These are phyloP conservation scores for Abeoforma whisleri DNA, from an alignment of 78 protist species.

Conservation along the genomic window DNA sequence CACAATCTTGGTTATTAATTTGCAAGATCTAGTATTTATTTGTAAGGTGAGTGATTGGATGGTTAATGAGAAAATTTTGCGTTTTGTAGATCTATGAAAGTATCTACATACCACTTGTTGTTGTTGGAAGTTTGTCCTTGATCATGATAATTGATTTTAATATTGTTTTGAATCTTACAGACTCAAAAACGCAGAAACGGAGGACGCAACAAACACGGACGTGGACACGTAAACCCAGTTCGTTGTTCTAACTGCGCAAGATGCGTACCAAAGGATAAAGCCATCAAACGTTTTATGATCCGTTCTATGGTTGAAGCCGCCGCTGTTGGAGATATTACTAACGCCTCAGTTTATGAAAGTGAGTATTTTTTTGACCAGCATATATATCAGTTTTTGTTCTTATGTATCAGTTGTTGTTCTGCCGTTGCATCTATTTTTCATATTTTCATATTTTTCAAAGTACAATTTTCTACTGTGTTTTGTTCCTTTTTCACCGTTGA, in stretches of 20 bases:
- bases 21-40: too few relatives aligned
- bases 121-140: too few relatives aligned
- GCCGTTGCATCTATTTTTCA: too few relatives aligned
- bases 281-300: slow-evolving; percentile 85
- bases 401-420: too few relatives aligned
- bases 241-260: slow-evolving; percentile 94
- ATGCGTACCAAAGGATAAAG: slow-evolving; percentile 79
- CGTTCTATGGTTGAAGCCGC: slow-evolving; percentile 92
- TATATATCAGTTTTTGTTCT: background rate
- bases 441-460: too few relatives aligned
- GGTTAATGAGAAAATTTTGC: too few relatives aligned
- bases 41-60: too few relatives aligned
- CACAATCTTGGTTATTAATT: too few relatives aligned
- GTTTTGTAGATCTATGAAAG: too few relatives aligned
- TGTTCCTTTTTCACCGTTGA: too few relatives aligned
- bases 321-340: slow-evolving; percentile 78
- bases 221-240: slow-evolving; percentile 77
- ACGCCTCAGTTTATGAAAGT: slow-evolving; percentile 74
- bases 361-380: background rate
- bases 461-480: too few relatives aligned
- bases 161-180: slow-evolving; percentile 23
- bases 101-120: too few relatives aligned
- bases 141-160: background rate
- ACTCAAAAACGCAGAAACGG: slow-evolving; percentile 82
- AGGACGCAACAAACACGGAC: slow-evolving; percentile 83